phyloP scores from a whole-genome alignment of 176 grass and related monocot genomes.

The Miscanthus lutarioriparius region DNA sequence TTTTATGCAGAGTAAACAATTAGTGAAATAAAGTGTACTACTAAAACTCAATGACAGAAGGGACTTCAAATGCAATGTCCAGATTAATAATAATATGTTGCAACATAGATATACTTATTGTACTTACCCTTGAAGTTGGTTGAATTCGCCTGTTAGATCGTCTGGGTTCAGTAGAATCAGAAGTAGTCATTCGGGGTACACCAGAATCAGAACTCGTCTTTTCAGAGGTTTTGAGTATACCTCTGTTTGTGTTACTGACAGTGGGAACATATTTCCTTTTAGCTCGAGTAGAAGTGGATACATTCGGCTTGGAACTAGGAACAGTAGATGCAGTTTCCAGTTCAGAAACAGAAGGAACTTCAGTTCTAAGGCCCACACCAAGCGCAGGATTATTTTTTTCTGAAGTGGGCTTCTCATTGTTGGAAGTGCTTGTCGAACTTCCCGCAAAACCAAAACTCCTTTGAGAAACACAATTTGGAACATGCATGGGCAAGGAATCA shows the following conservation, averaged over 20 bases:
- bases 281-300: constrained; percentile 33
- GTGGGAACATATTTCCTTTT: constrained; percentile 49
- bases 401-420: constrained; percentile 19
- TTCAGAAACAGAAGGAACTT: constrained; percentile 36
- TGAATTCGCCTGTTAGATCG: constrained; percentile 93
- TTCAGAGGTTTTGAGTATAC: constrained; percentile 41
- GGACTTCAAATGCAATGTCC: background rate
- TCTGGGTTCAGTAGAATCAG: constrained; percentile 69
- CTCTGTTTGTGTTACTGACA: constrained; percentile 42
- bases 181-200: constrained; percentile 27
- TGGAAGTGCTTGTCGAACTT: constrained; percentile 33
- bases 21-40: background rate
- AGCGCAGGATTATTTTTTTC: constrained; percentile 42
- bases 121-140: constrained; percentile 84
- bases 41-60: constrained; percentile 12
- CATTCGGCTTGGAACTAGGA: constrained; percentile 45
- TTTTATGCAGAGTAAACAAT: constrained; percentile 6
- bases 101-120: background rate
- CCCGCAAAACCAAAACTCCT: constrained; percentile 35
- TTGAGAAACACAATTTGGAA: constrained; percentile 44
- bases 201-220: constrained; percentile 41
- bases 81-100: constrained; percentile 1
- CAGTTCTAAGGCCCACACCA: constrained; percentile 38
- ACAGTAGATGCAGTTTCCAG: constrained; percentile 39
- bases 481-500: constrained; percentile 40